Base-by-base conservation (phyloP, 2,329 filamentous ascomycete species). In the Aureobasidium sp. region DNA sequence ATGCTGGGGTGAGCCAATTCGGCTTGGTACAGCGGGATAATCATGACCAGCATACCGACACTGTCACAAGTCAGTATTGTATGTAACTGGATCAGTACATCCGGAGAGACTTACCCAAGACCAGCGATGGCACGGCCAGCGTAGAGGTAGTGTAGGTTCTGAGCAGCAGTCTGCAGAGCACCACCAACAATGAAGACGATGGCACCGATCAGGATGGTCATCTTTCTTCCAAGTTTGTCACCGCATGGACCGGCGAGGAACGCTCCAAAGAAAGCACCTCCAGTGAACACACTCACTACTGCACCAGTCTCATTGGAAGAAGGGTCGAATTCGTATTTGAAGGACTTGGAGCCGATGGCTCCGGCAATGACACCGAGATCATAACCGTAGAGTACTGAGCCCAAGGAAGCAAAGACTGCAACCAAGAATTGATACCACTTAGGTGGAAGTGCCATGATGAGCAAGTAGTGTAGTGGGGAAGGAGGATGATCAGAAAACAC, bases 1-100 rank as follows among this genome's bases (percentile, higher is more conserved):
- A 93, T 92, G 62, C 81, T 82, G 1, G 90, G 90, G 70, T 93
- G 90, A 5, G 87, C 86, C 29, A 93, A 80, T 69, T 94, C 90
- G 25, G 87, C 88, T 71, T 92, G 89, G 71, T 91, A 92, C 0
- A 92, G 74, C 2, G 89, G 85, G 41, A 87, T 77, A 65, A 86
- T 83, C 83, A 86, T 86, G 65, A 79, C 79, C 8, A 87, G 74
- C 59, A 84, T 77, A 10, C 85, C 84, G 59, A 86, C 81, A 65
- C 21, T 21, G 1, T 80, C 83, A 86, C 21, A 87, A 71, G 21
- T 21, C 21, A 21, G 21, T 1, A 21, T 21, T 21, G 21, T 21
- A 21, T 21, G 21, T 21, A 1, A 1, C 21, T 21, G 1, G 21
- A 1, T 21, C 21, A 21, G 1, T 21, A 21, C 21, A 21, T 21